These are phyloP conservation scores for Chlorella sp. DNA, from an alignment of 139 green algal genomes.

Conservation along the genomic window DNA sequence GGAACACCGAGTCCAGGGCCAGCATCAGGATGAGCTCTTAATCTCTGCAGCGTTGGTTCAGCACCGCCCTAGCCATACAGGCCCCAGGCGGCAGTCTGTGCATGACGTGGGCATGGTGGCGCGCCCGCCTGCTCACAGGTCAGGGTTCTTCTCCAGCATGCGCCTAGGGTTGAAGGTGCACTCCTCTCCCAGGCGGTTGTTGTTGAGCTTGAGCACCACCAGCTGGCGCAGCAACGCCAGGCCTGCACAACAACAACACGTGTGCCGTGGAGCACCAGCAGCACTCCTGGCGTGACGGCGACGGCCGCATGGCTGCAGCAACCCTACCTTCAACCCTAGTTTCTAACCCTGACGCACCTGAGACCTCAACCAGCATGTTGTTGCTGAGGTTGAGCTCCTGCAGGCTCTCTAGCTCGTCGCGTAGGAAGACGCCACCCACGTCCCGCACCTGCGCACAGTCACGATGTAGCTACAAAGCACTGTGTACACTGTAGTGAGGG, in stretches of 20 bases:
- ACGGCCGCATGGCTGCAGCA: too few relatives aligned
- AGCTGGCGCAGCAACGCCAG: constrained; percentile 31
- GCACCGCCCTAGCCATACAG: too few relatives aligned
- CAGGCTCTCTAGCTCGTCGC: constrained; percentile 35
- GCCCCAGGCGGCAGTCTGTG: too few relatives aligned
- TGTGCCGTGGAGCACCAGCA: not conserved
- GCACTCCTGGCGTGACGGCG: not conserved
- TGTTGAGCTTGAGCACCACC: constrained; percentile 35
- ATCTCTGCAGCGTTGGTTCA: too few relatives aligned
- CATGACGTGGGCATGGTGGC: too few relatives aligned
- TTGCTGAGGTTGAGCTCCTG: constrained; percentile 53
- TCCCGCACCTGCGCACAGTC: constrained; percentile 6
- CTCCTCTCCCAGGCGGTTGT: constrained; percentile 49
- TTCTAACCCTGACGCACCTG: constrained; percentile 13
- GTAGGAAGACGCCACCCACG: constrained; percentile 44
- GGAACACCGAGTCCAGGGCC: too few relatives aligned
- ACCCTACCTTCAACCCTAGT: too few relatives aligned
- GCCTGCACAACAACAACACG: too few relatives aligned
- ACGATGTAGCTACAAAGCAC: too few relatives aligned
- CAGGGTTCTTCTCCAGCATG: constrained; percentile 19
- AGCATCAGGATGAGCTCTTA: too few relatives aligned
- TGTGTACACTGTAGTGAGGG: too few relatives aligned
- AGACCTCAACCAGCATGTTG: constrained; percentile 50
- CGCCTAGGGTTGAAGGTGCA: constrained; percentile 22
- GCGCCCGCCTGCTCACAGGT: too few relatives aligned